phyloP scores from a whole-genome alignment of 192 early-diverging fungal genomes.

The Coemansia sp. region DNA sequence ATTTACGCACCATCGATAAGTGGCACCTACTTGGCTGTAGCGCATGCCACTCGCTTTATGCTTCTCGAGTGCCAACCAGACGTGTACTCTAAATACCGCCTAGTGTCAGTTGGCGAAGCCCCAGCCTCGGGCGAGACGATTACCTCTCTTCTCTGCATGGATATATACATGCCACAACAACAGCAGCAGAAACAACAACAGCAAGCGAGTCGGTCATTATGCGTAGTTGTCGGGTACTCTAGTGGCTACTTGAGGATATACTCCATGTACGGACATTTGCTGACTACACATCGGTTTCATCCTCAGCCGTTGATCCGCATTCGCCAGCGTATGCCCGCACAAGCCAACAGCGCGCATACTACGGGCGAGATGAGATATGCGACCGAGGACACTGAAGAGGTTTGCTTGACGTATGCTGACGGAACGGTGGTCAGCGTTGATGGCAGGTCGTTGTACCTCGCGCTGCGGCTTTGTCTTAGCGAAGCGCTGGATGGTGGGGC shows the following conservation, averaged over 20 bases:
- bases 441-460: constrained; percentile 40
- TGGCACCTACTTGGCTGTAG: constrained; percentile 25
- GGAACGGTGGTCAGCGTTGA: constrained; percentile 43
- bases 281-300: constrained; percentile 43
- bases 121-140: constrained; percentile 25
- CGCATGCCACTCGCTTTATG: constrained; percentile 32
- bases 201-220: constrained; percentile 13
- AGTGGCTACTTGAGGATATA: constrained; percentile 42
- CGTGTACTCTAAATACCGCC: constrained; percentile 7
- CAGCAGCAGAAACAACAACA: neutral
- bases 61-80: constrained; percentile 19
- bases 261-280: constrained; percentile 37
- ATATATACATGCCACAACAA: constrained; percentile 18
- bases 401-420: constrained; percentile 38
- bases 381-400: constrained; percentile 32
- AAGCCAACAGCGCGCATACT: constrained; percentile 12
- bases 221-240: constrained; percentile 45
- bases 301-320: constrained; percentile 27
- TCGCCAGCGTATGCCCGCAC: constrained; percentile 35
- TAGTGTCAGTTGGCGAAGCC: constrained; percentile 42
- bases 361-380: constrained; percentile 14
- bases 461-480: constrained; percentile 40
- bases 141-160: constrained; percentile 37
- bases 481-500: constrained; percentile 19
- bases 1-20: constrained; percentile 28